These are phyloP conservation scores for Leucocoprinus gongylophorus DNA, from an alignment of 1,284 basidiomycete species.

Conservation along the genomic window DNA sequence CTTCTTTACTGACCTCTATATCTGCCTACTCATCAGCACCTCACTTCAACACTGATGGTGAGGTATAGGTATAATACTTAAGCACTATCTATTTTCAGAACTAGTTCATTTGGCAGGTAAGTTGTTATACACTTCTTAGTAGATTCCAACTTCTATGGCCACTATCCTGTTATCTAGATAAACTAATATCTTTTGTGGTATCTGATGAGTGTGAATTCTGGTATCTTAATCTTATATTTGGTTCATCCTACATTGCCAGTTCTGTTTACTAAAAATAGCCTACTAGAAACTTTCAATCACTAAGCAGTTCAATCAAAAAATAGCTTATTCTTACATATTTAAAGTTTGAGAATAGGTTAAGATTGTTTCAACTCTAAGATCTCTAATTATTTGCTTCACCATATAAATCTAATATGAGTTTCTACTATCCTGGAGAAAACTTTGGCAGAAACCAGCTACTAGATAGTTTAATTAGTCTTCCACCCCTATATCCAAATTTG, in stretches of 20 bases:
- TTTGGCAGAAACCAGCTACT: constrained; percentile 62
- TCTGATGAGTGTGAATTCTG: constrained; percentile 54
- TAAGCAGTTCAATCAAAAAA: constrained; percentile 45
- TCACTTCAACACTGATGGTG: constrained; percentile 45
- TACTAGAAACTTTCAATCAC: constrained; percentile 54
- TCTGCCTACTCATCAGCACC: constrained; percentile 47
- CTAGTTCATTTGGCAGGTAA: constrained; percentile 62
- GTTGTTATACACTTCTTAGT: constrained; percentile 62
- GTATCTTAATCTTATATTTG: constrained; percentile 52
- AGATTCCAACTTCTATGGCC: constrained; percentile 55
- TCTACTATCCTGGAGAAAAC: constrained; percentile 65
- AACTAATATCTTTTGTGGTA: constrained; percentile 58
- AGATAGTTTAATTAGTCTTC: constrained; percentile 65
- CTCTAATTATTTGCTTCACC: constrained; percentile 64
- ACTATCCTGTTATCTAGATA: constrained; percentile 50
- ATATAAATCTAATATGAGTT: constrained; percentile 59
- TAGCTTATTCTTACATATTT: constrained; percentile 49
- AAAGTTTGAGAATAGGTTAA: constrained; percentile 56
- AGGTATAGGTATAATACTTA: constrained; percentile 52
- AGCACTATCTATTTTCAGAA: constrained; percentile 62
- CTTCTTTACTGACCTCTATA: constrained; percentile 53
- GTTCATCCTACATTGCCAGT: constrained; percentile 58
- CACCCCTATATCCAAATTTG: constrained; percentile 60
- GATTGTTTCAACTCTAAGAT: constrained; percentile 51
- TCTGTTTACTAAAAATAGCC: constrained; percentile 61